Percentiles rank a stretch among this genome's conserved stretches.
phyloP scores from a whole-genome alignment of 2,329 filamentous ascomycete genomes.

The Colletotrichum spaethianum region DNA sequence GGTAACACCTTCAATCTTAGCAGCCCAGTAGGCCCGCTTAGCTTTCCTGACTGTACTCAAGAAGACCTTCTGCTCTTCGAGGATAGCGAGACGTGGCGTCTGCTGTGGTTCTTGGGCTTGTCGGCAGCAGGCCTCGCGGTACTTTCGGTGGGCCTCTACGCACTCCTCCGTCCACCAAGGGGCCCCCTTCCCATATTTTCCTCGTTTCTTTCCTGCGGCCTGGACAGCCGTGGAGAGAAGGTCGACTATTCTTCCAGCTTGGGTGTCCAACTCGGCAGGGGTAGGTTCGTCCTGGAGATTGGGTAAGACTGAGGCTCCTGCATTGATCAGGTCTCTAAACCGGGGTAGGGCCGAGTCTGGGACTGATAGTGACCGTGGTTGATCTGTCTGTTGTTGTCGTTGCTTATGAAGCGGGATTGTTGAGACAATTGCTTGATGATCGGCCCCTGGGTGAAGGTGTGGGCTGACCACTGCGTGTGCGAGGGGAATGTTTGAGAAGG shows the following conservation, averaged over 20 bases:
- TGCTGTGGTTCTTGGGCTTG: not conserved
- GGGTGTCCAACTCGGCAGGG: not conserved
- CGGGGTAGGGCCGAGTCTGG: not conserved
- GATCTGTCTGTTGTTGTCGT: not conserved
- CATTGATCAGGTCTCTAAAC: not conserved
- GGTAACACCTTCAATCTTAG: constrained; percentile 10
- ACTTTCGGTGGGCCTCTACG: not conserved
- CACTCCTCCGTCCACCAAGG: not conserved
- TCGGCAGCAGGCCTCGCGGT: not conserved
- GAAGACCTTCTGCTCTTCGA: constrained; percentile 9
- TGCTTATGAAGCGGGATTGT: not conserved
- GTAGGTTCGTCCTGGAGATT: not conserved
- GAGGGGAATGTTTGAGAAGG: not conserved
- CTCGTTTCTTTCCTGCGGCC: not conserved
- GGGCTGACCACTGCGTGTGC: not conserved
- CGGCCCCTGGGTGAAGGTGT: not conserved
- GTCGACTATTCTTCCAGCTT: not conserved
- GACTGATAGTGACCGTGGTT: not conserved
- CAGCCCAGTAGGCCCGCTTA: constrained; percentile 4
- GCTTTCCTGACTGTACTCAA: not conserved
- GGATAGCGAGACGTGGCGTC: not conserved
- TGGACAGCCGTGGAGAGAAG: not conserved
- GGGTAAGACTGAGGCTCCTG: not conserved
- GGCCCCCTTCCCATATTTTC: not conserved
- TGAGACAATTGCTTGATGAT: not conserved